Evolutionary conservation across 306 rosid genomes (phyloP).

Genomic region (Cajanus cajan): DNA sequence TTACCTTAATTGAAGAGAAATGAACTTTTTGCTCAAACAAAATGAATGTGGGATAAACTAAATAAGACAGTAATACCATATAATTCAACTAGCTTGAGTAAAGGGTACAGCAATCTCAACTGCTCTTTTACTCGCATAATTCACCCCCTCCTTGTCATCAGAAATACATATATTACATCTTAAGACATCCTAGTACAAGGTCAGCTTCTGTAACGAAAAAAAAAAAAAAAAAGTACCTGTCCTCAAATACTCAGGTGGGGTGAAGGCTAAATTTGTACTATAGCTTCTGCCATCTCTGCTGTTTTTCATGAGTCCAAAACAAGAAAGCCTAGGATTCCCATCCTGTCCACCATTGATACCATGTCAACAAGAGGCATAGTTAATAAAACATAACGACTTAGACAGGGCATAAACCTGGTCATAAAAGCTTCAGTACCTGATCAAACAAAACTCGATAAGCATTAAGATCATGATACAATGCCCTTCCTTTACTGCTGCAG

Average conservation of each 20-base stretch:
- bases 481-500: conserved; percentile 70
- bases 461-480: conserved; percentile 80
- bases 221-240: conserved; percentile 48
- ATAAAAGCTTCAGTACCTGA: conserved; percentile 41
- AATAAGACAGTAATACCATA: not conserved
- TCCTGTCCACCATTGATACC: conserved; percentile 45
- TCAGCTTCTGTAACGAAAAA: not conserved
- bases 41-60: not conserved
- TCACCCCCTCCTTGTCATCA: not conserved
- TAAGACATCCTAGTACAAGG: not conserved
- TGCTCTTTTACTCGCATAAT: not conserved
- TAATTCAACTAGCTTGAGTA: not conserved
- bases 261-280: conserved; percentile 83
- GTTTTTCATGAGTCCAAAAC: conserved; percentile 89
- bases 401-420: not conserved
- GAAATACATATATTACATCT: not conserved
- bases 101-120: not conserved
- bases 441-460: conserved; percentile 80
- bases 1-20: not conserved
- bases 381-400: not conserved
- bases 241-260: conserved; percentile 87
- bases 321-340: conserved; percentile 73
- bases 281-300: conserved; percentile 87
- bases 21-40: not conserved
- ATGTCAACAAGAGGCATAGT: conserved; percentile 3